Conservation (phyloP, 768 basidiomycete genomes). For the Suillus placidus region DNA sequence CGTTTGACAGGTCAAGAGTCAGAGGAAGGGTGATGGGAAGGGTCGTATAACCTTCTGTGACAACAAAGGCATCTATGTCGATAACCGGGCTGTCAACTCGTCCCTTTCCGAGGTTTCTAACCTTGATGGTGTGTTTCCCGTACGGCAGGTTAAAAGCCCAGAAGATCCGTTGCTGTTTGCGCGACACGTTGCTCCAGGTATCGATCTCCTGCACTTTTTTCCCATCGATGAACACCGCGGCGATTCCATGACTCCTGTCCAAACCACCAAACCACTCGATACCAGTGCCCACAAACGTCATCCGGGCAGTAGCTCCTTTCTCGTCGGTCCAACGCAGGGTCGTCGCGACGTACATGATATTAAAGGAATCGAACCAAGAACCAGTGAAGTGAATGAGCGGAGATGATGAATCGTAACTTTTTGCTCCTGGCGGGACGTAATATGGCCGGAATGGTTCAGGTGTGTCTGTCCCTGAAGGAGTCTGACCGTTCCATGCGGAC, state of each 20-base stretch:
- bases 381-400: slow-evolving; percentile 67
- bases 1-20: slow-evolving; percentile 1
- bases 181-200: slow-evolving; percentile 39
- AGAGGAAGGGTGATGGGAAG: not conserved
- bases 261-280: slow-evolving; percentile 78
- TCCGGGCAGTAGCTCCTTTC: slow-evolving; percentile 50
- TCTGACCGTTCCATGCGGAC: slow-evolving; percentile 72
- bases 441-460: slow-evolving; percentile 61
- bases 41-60: slow-evolving; percentile 47
- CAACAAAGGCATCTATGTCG: slow-evolving; percentile 69
- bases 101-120: slow-evolving; percentile 55
- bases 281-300: slow-evolving; percentile 73
- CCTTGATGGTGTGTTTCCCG: slow-evolving; percentile 62
- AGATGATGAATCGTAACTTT: slow-evolving; percentile 70
- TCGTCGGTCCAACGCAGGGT: slow-evolving; percentile 54
- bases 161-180: slow-evolving; percentile 65
- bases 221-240: slow-evolving; percentile 63
- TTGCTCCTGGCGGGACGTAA: slow-evolving; percentile 74
- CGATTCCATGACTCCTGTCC: slow-evolving; percentile 55
- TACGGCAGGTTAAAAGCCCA: slow-evolving; percentile 55
- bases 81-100: slow-evolving; percentile 41
- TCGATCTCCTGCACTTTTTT: slow-evolving; percentile 47
- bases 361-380: slow-evolving; percentile 57
- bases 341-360: slow-evolving; percentile 50
- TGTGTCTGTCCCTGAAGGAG: slow-evolving; percentile 47